Evolutionary conservation across 2,329 filamentous ascomycete species (phyloP).

Genomic region (Hortaea werneckii): DNA sequence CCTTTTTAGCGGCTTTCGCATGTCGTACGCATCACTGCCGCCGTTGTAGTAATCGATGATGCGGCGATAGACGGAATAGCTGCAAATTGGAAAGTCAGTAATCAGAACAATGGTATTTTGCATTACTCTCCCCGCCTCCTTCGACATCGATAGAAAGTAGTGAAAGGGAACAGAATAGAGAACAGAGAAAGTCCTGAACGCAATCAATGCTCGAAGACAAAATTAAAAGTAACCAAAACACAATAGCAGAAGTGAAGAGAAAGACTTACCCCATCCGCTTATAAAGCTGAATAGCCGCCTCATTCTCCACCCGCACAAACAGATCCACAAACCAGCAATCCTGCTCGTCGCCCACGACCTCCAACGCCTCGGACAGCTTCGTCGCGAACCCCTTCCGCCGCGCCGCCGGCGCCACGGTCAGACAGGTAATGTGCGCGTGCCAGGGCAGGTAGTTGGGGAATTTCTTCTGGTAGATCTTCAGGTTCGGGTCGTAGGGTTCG

Average conservation of each 20-base stretch:
- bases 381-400: conserved; percentile 80
- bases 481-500: conserved; percentile 54
- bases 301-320: conserved; percentile 83
- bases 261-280: conserved; percentile 64
- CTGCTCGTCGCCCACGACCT: conserved; percentile 69
- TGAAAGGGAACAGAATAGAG: no score
- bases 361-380: conserved; percentile 69
- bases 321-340: conserved; percentile 92
- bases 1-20: conserved; percentile 81
- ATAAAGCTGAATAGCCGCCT: conserved; percentile 79
- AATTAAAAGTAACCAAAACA: not conserved
- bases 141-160: no score
- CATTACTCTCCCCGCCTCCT: no score
- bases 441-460: conserved; percentile 79
- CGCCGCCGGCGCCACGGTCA: conserved; percentile 81
- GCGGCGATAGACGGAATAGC: conserved; percentile 73
- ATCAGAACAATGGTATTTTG: not conserved
- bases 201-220: no score
- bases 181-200: no score
- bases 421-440: conserved; percentile 94
- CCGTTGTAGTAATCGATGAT: conserved; percentile 92
- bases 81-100: conserved; percentile 13
- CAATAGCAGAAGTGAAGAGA: not conserved
- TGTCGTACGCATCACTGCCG: conserved; percentile 92
- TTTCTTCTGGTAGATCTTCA: conserved; percentile 28